phyloP scores from a whole-genome alignment of 345 rosid species.

The Moricandia moricandioides region DNA sequence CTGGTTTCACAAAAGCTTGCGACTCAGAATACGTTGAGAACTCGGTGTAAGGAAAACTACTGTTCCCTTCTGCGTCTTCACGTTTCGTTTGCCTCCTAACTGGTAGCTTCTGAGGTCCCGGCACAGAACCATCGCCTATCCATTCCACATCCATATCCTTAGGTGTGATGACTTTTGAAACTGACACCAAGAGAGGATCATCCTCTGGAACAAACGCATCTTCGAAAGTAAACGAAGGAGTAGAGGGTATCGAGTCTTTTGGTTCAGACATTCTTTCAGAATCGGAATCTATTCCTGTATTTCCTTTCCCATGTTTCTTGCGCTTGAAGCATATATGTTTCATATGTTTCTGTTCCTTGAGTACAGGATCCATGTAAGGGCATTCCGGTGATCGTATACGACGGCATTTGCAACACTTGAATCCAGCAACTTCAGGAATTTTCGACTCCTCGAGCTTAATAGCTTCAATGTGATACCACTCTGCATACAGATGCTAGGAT shows the following conservation, averaged over 20 bases:
- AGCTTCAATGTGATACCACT: slow-evolving; percentile 95
- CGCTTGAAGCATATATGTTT: slow-evolving; percentile 29
- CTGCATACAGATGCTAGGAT: slow-evolving; percentile 45
- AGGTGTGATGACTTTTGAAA: slow-evolving; percentile 52
- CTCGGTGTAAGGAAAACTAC: slow-evolving; percentile 8
- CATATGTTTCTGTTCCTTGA: slow-evolving; percentile 43
- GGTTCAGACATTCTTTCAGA: slow-evolving; percentile 49
- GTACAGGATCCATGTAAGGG: slow-evolving; percentile 60
- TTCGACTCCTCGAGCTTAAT: slow-evolving; percentile 68
- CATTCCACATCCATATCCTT: slow-evolving; percentile 45
- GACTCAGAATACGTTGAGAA: slow-evolving; percentile 22
- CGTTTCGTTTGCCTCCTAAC: slow-evolving; percentile 80
- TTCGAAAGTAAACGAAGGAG: slow-evolving; percentile 39
- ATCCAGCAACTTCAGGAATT: slow-evolving; percentile 70
- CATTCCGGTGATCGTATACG: slow-evolving; percentile 77
- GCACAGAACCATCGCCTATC: slow-evolving; percentile 37
- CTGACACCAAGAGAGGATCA: slow-evolving; percentile 67
- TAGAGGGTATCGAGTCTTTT: slow-evolving; percentile 45
- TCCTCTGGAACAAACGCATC: slow-evolving; percentile 47
- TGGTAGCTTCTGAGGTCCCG: slow-evolving; percentile 68
- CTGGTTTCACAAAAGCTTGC: slow-evolving; percentile 25
- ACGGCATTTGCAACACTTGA: slow-evolving; percentile 97
- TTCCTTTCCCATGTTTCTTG: slow-evolving; percentile 45
- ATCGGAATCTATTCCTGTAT: slow-evolving; percentile 40
- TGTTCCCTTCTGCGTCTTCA: slow-evolving; percentile 41